These are phyloP conservation scores for Leishmania braziliensis DNA, from an alignment of 208 protist genomes.

Conservation along the genomic window DNA sequence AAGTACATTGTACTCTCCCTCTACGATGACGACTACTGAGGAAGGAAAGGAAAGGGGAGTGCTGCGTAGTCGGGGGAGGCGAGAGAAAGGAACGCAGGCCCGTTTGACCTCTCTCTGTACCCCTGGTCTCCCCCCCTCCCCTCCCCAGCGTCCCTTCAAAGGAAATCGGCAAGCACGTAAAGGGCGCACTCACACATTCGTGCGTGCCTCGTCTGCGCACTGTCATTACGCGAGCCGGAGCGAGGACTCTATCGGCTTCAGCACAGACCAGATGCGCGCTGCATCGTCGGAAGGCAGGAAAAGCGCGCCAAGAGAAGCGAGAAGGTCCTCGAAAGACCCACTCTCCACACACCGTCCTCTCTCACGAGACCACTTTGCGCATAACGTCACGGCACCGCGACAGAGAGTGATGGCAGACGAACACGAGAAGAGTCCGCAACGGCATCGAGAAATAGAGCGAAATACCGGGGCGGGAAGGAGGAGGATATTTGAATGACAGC, in stretches of 20 bases:
- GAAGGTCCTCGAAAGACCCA: neutral
- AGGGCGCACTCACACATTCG: neutral
- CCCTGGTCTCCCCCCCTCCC: conserved; percentile 4
- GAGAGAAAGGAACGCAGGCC: neutral
- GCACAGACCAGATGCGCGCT: neutral
- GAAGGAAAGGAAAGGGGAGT: neutral
- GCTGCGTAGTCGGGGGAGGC: neutral
- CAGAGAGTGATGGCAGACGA: neutral
- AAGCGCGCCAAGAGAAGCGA: neutral
- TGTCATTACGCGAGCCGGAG: neutral
- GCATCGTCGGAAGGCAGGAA: neutral
- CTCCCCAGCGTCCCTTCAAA: neutral
- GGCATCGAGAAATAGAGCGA: neutral
- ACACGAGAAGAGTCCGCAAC: neutral
- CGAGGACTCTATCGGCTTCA: neutral
- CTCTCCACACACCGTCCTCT: neutral
- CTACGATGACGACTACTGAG: conserved; percentile 47
- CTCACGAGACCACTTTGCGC: neutral
- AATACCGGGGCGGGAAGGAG: neutral
- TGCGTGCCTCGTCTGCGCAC: neutral
- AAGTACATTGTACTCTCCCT: conserved; percentile 78
- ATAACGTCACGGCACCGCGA: neutral
- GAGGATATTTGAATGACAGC: neutral
- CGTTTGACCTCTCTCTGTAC: neutral
- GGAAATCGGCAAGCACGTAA: neutral